Conservation (phyloP, 768 basidiomycete species). For the Lactarius trivialis region DNA sequence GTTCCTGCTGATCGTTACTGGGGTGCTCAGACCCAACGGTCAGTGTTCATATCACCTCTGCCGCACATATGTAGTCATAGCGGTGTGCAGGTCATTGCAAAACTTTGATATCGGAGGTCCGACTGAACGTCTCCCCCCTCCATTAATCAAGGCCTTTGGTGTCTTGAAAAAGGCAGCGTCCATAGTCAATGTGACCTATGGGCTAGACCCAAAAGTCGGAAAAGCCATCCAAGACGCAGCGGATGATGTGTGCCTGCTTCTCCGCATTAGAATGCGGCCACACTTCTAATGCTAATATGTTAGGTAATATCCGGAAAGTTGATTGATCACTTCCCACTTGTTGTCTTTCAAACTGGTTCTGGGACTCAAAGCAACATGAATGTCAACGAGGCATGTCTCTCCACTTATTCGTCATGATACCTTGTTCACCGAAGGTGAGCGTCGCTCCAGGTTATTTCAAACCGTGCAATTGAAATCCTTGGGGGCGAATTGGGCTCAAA, state of each 20-base stretch:
- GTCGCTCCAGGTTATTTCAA: conserved; percentile 77
- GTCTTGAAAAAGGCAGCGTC: conserved; percentile 96
- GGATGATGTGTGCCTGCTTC: conserved; percentile 62
- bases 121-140: conserved; percentile 85
- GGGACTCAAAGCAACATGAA: conserved; percentile 99
- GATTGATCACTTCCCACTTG: conserved; percentile 92
- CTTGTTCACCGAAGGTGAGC: not conserved
- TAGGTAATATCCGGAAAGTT: conserved; percentile 96
- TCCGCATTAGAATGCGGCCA: not conserved
- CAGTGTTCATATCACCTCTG: conserved; percentile 18
- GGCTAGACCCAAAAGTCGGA: conserved; percentile 81
- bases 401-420: not conserved
- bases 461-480: conserved; percentile 94
- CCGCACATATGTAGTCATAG: not conserved
- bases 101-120: conserved; percentile 99
- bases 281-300: conserved; percentile 6
- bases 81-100: conserved; percentile 66
- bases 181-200: conserved; percentile 82
- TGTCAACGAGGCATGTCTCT: conserved; percentile 75
- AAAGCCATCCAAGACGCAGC: conserved; percentile 88
- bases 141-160: conserved; percentile 97
- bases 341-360: conserved; percentile 98
- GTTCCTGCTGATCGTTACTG: conserved; percentile 89
- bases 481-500: conserved; percentile 95
- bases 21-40: conserved; percentile 98